Conservation (phyloP, 2,329 filamentous ascomycete genomes). For the Dothistroma septosporum region DNA sequence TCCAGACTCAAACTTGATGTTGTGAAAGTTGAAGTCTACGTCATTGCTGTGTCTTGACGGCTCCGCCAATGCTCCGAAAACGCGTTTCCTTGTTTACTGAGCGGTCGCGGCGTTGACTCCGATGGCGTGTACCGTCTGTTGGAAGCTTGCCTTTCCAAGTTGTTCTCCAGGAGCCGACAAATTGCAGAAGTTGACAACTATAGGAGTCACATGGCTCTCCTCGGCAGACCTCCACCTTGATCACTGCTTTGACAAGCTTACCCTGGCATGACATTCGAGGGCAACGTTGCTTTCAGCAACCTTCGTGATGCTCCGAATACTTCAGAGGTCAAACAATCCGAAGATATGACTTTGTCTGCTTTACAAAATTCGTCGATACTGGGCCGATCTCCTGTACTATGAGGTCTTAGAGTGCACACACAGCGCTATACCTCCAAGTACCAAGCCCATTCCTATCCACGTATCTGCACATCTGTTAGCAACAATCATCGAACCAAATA, state of each 20-base stretch:
- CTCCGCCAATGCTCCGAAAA: background rate
- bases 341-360: no score
- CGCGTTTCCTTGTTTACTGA: constrained; percentile 2
- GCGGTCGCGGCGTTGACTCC: background rate
- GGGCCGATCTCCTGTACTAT: constrained; percentile 6
- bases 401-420: constrained; percentile 63
- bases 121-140: background rate
- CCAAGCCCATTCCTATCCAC: constrained; percentile 74
- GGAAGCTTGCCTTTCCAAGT: background rate
- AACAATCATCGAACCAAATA: constrained; percentile 8
- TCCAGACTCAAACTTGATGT: constrained; percentile 3
- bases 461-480: constrained; percentile 56
- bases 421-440: constrained; percentile 73
- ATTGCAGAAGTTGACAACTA: background rate
- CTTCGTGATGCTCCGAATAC: background rate
- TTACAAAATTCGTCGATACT: constrained; percentile 11
- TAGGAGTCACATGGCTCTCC: background rate
- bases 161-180: background rate
- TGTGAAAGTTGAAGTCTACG: background rate
- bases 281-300: background rate
- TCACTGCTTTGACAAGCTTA: background rate
- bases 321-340: background rate
- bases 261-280: background rate
- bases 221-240: background rate
- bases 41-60: constrained; percentile 1